Base-by-base conservation (phyloP, 805 yeast species). In the Komagataella phaffii region DNA sequence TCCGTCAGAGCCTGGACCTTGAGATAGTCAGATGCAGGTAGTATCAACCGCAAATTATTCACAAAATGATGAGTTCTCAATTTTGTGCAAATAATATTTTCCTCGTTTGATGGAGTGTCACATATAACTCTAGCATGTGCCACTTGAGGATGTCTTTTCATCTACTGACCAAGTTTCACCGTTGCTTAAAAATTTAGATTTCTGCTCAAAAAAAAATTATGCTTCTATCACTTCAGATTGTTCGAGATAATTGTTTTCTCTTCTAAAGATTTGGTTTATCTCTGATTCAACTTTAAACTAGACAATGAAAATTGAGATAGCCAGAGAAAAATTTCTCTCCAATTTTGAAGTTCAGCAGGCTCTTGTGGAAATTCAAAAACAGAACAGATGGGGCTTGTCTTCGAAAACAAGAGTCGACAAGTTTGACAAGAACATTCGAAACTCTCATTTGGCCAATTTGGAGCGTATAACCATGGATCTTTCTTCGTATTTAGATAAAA, bases 301-400 rank as follows among this genome's bases (percentile, higher is more conserved):
- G 1, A 21, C 7, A 5, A 8, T 36, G 18, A 54, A 79, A 71
- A 66, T 81, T 47, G 71, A 75, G 50, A 70, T 65, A 23, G 66
- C 71, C 45, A 65, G 88, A 53, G 84, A 80, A 47, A 73, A 76
- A 52, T 71, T 85, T 53, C 67, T 85, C 43, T 76, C 88, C 47
- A 81, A 85, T 61, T 76, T 66, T 55, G 93, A 85, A 63, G 89
- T 85, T 1, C 66, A 71, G 47, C 67, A 71, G 49, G 85, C 81
- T 54, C 63, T 85, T 45, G 62, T 66, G 10, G 76, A 66, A 10
- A 66, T 77, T 12, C 79, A 79, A 58, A 62, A 61, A 46, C 70
- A 66, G 51, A 70, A 75, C 57, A 68, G 66, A 52, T 77, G 81
- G 81, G 58, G 69, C 7, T 75, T 73, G 56, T 58, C 17, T 53